Base-by-base conservation (phyloP, 1,284 basidiomycete genomes). In the Sporisorium sorghi region DNA sequence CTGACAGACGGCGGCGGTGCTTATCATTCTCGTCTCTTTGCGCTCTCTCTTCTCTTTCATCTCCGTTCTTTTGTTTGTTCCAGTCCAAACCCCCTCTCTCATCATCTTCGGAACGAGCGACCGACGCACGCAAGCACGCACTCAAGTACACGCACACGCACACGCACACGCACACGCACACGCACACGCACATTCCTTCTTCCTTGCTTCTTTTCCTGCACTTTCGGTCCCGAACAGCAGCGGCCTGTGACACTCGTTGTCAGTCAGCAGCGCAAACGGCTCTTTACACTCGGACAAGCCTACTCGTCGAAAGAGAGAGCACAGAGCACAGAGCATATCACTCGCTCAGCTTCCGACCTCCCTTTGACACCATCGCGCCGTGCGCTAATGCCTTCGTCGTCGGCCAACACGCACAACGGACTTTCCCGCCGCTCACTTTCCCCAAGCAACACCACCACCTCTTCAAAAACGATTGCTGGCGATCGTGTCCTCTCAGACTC, bases 331-430 rank as follows among this genome's bases (percentile, higher is more conserved):
- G n/a, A n/a, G n/a, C 24, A 17, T 14, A 37, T 44, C 24, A 24
- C 12, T 26, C 19, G 42, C 44, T 28, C 44, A 46, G n/a, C 44
- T 46, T 24, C 44, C 30, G 5, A 19, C 46, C 15, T n/a, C 32
- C 14, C 51, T 42, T 19, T 42, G 37, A 39, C 44, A 35, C 57
- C 17, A 33, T n/a, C 15, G 30, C 5, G 28, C 28, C 35, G 47
- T 58, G 55, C 59, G 17, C 46, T 35, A 46, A 70, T 70, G 67
- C 61, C 60, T 53, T 56, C 50, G 17, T 57, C 57, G 51, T 57
- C 57, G 51, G 40, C 60, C n/a, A 39, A 48, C 11, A 28, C 37
- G 53, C 33, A 19, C 19, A 40, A 51, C 58, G 30, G 6, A 21
- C 12, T 39, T 33, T 49, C 44, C 39, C 39, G 37, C n/a, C 32